These are phyloP conservation scores for Sechiopsis laciniata DNA, from an alignment of 306 rosid species.

Conservation along the genomic window DNA sequence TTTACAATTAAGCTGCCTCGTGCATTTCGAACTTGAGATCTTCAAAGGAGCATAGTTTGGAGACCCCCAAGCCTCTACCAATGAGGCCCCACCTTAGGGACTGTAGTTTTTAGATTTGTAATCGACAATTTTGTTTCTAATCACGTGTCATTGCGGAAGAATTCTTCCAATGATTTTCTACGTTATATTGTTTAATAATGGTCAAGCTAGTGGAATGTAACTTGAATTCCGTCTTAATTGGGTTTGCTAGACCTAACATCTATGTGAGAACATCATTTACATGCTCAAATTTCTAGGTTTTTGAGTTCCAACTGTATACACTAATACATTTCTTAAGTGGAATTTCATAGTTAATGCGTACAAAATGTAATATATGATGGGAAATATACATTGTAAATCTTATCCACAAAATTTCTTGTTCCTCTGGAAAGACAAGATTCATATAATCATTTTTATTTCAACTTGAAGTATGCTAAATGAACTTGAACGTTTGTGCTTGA, in stretches of 20 bases:
- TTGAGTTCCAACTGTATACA: conserved; percentile 4
- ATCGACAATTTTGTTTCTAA: neutral
- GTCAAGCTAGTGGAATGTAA: neutral
- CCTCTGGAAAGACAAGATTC: conserved; percentile 9
- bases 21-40: too few species aligned
- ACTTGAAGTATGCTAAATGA: neutral
- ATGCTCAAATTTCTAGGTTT: neutral
- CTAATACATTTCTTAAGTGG: neutral
- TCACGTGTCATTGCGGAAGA: neutral
- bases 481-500: neutral
- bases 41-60: too few species aligned
- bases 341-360: neutral
- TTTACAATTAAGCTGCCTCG: too few species aligned
- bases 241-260: neutral
- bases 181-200: neutral
- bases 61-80: too few species aligned
- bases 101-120: neutral
- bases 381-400: neutral
- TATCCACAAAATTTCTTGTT: neutral
- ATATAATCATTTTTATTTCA: neutral
- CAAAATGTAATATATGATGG: neutral
- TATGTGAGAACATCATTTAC: neutral
- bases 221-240: neutral
- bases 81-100: too few species aligned
- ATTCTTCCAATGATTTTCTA: neutral